Conservation (phyloP, 208 protist species). For the Trypanosoma mega region DNA sequence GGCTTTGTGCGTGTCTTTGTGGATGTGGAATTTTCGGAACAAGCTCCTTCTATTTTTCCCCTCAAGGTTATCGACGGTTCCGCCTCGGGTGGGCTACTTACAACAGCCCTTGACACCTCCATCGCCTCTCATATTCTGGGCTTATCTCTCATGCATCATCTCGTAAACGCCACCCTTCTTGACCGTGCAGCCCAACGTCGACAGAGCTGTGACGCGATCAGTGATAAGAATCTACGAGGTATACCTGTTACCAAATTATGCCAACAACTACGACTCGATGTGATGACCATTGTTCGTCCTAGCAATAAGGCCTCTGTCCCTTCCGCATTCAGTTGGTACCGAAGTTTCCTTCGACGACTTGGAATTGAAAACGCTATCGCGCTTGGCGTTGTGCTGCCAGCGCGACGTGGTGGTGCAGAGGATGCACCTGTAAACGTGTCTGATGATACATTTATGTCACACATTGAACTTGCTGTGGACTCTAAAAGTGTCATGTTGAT, state of each 20-base stretch:
- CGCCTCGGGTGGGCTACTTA: slow-evolving; percentile 68
- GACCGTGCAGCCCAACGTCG: slow-evolving; percentile 55
- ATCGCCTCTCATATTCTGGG: slow-evolving; percentile 86
- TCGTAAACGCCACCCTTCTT: slow-evolving; percentile 70
- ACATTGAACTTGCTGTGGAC: slow-evolving; percentile 60
- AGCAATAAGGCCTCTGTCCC: slow-evolving; percentile 63
- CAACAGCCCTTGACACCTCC: slow-evolving; percentile 64
- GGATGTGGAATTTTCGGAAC: slow-evolving; percentile 36
- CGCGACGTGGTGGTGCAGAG: slow-evolving; percentile 68
- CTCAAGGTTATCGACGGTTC: slow-evolving; percentile 84
- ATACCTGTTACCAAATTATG: slow-evolving; percentile 87
- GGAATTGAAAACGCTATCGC: slow-evolving; percentile 63
- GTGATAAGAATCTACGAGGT: slow-evolving; percentile 73
- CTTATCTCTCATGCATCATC: slow-evolving; percentile 88
- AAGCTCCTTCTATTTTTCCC: slow-evolving; percentile 77
- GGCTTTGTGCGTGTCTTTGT: slow-evolving; percentile 90
- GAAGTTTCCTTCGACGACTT: slow-evolving; percentile 74
- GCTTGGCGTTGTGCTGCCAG: slow-evolving; percentile 60
- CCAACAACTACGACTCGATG: slow-evolving; percentile 74
- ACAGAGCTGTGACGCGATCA: slow-evolving; percentile 58
- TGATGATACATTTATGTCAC: slow-evolving; percentile 74
- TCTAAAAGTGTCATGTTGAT: slow-evolving; percentile 86
- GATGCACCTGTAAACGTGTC: slow-evolving; percentile 84
- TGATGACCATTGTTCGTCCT: slow-evolving; percentile 71
- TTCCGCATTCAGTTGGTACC: slow-evolving; percentile 74